These are phyloP conservation scores for Smittium culicis DNA, from an alignment of 371 early-diverging fungal species.

Conservation along the genomic window DNA sequence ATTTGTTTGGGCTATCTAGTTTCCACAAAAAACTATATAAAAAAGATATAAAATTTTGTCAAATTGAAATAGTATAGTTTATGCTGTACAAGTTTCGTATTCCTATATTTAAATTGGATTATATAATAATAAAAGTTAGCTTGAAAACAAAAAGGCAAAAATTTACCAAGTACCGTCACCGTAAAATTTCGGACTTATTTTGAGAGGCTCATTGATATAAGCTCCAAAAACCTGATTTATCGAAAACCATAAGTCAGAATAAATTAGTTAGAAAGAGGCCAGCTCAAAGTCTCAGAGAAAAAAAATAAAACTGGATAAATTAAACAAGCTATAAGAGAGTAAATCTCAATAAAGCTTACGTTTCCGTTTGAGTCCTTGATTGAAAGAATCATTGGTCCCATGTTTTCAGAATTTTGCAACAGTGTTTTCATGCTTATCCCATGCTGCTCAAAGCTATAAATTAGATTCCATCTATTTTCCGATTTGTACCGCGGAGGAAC, in stretches of 20 bases:
- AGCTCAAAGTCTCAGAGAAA: constrained; percentile 24
- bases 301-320: constrained; percentile 38
- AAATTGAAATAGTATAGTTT: too few species aligned
- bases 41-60: too few species aligned
- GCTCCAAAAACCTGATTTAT: constrained; percentile 70
- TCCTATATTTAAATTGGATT: too few species aligned
- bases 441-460: constrained; percentile 84
- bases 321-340: constrained; percentile 17
- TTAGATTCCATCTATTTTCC: constrained; percentile 48
- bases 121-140: too few species aligned
- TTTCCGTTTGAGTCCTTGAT: constrained; percentile 51
- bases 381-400: constrained; percentile 54
- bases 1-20: constrained; percentile 27
- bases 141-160: neutral
- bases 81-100: too few species aligned
- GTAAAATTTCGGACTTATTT: constrained; percentile 53
- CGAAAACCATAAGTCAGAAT: neutral
- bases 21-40: constrained; percentile 77
- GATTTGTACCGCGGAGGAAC: constrained; percentile 29
- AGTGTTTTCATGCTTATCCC: constrained; percentile 76
- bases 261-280: constrained; percentile 11
- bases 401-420: constrained; percentile 41
- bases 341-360: constrained; percentile 30
- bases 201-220: constrained; percentile 56
- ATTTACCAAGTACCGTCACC: constrained; percentile 83